phyloP scores from a whole-genome alignment of 139 green algal genomes.

The Limnomonas spitsbergensis region DNA sequence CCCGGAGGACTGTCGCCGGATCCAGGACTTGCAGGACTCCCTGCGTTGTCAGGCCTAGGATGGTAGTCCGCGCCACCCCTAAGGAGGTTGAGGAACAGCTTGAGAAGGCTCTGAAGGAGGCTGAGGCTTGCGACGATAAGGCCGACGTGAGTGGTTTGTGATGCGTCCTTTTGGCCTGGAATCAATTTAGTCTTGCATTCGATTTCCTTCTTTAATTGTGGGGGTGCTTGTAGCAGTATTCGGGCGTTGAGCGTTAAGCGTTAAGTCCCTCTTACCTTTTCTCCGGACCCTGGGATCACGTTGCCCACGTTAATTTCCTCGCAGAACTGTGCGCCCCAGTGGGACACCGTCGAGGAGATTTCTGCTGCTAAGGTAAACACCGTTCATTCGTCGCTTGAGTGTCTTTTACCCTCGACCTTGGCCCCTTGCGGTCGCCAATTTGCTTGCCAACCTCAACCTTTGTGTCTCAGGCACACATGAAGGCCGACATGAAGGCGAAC shows the following conservation, averaged over 20 bases:
- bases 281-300: no score
- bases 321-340: constrained; percentile 1
- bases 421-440: no score
- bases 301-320: background rate
- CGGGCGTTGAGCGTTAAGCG: no score
- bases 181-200: no score
- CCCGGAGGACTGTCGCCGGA: background rate
- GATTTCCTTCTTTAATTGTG: no score
- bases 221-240: no score
- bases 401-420: no score
- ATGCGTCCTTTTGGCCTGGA: no score
- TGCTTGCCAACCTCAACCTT: no score
- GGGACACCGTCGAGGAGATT: constrained; percentile 2
- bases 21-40: background rate
- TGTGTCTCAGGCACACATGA: constrained; percentile 12
- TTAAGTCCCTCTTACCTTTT: no score
- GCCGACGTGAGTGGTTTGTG: background rate
- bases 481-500: background rate
- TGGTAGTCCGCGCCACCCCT: background rate
- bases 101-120: constrained; percentile 13
- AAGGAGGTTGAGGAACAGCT: constrained; percentile 1
- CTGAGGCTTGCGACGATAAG: background rate
- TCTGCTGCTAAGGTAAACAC: background rate
- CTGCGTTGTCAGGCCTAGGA: background rate
- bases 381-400: no score